phyloP scores from a whole-genome alignment of 257 asterid species.

The Ligustrum vulgare region DNA sequence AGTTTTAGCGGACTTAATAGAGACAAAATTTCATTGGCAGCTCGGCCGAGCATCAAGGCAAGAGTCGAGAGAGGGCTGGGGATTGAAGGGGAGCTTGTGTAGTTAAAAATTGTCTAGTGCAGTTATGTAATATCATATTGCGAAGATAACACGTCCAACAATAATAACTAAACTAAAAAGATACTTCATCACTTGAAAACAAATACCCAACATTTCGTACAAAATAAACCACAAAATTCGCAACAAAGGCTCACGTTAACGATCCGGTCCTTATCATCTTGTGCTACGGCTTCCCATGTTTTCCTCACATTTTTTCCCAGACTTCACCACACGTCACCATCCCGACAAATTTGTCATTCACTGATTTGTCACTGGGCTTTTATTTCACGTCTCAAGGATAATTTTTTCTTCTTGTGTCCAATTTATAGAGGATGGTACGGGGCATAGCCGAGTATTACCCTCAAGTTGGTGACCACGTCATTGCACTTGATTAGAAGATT shows the following conservation, averaged over 20 bases:
- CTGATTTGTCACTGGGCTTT: background rate
- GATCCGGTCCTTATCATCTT: background rate
- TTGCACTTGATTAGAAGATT: constrained; percentile 66
- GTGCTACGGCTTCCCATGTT: background rate
- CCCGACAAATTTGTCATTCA: background rate
- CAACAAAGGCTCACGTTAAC: background rate
- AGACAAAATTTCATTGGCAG: no score
- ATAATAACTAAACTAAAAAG: background rate
- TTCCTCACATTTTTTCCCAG: background rate
- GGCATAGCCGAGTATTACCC: constrained; percentile 46
- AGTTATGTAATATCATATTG: background rate
- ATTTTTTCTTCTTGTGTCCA: background rate
- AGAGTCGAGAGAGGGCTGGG: no score
- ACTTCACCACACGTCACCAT: background rate
- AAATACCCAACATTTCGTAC: background rate
- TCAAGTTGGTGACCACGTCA: constrained; percentile 62
- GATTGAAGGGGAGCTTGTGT: no score
- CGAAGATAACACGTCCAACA: background rate
- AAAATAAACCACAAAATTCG: background rate
- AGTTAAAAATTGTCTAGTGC: background rate
- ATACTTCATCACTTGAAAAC: background rate
- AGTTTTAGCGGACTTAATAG: no score
- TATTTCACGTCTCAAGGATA: background rate
- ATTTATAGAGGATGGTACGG: constrained; percentile 67
- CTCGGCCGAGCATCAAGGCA: no score